A percentile compares a stretch with the other conserved stretches of the same genome.
These are phyloP conservation scores for Arabidopsis hybrid DNA, from an alignment of 441 rosid species.

Conservation along the genomic window DNA sequence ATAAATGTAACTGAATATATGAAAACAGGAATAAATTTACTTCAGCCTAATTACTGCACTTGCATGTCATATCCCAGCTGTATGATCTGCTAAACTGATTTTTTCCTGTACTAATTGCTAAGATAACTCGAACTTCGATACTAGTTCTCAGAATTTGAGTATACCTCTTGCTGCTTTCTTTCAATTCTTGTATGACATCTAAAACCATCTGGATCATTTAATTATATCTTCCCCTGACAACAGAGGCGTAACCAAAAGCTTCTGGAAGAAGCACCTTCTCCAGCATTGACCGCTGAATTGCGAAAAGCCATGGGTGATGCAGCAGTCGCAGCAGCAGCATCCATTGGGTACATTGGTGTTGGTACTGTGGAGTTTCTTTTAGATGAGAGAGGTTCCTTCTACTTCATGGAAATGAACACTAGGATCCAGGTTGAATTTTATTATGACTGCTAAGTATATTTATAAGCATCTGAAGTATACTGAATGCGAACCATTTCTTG, in stretches of 20 bases:
- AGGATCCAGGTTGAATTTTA: conserved; percentile 79
- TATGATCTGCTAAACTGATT: conserved; percentile 14
- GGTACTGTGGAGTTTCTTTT: conserved; percentile 97
- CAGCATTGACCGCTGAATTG: conserved; percentile 90
- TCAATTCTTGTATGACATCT: neutral
- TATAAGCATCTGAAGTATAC: no score
- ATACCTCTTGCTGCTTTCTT: conserved; percentile 4
- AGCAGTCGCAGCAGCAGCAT: conserved; percentile 97
- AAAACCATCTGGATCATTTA: neutral
- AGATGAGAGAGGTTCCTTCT: conserved; percentile 97
- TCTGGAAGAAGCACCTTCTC: conserved; percentile 98
- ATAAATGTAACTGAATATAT: neutral
- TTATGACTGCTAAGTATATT: conserved; percentile 21
- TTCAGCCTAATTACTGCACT: neutral
- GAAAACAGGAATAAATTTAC: neutral
- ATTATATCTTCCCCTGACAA: conserved; percentile 19
- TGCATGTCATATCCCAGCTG: conserved; percentile 20
- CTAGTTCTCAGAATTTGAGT: neutral
- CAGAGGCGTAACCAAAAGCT: conserved; percentile 97
- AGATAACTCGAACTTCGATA: neutral
- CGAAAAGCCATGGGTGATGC: conserved; percentile 99
- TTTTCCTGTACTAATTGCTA: neutral
- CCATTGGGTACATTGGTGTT: conserved; percentile 95
- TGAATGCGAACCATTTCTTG: neutral
- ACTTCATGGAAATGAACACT: conserved; percentile 99